Evolutionary conservation across 2,329 filamentous ascomycete genomes (phyloP).

Genomic region (Penicillium verrucosum): DNA sequence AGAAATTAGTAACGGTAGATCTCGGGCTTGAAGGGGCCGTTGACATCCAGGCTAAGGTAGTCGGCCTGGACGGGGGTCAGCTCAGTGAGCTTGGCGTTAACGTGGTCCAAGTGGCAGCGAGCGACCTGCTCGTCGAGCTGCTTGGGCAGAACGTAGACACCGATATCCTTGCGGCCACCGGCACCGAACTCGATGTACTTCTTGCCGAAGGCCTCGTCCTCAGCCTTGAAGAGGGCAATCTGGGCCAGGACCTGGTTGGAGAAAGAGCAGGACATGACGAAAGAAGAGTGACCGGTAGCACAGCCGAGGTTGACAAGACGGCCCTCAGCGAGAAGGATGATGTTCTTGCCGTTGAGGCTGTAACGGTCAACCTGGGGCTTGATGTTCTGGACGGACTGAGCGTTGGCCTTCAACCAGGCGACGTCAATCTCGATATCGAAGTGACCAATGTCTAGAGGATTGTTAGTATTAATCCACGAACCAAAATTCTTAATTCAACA

Average conservation of each 20-base stretch:
- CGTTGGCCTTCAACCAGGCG: constrained; percentile 98
- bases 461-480: background rate
- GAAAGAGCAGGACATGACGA: constrained; percentile 99
- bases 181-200: constrained; percentile 97
- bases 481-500: too few species aligned
- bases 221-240: constrained; percentile 95
- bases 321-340: constrained; percentile 97
- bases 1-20: constrained; percentile 64
- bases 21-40: constrained; percentile 95
- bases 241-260: constrained; percentile 99
- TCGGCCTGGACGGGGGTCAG: constrained; percentile 85
- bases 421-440: constrained; percentile 99
- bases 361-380: constrained; percentile 99
- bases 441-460: constrained; percentile 75
- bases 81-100: constrained; percentile 89
- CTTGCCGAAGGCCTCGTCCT: constrained; percentile 79
- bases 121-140: constrained; percentile 98
- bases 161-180: constrained; percentile 81
- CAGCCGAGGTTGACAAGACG: constrained; percentile 99
- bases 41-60: constrained; percentile 80
- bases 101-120: constrained; percentile 85
- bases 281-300: constrained; percentile 97
- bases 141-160: constrained; percentile 98
- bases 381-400: constrained; percentile 92
- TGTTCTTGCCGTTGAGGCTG: constrained; percentile 92